Conservation (phyloP, 2,329 filamentous ascomycete species). For the Clarireedia monteithiana region DNA sequence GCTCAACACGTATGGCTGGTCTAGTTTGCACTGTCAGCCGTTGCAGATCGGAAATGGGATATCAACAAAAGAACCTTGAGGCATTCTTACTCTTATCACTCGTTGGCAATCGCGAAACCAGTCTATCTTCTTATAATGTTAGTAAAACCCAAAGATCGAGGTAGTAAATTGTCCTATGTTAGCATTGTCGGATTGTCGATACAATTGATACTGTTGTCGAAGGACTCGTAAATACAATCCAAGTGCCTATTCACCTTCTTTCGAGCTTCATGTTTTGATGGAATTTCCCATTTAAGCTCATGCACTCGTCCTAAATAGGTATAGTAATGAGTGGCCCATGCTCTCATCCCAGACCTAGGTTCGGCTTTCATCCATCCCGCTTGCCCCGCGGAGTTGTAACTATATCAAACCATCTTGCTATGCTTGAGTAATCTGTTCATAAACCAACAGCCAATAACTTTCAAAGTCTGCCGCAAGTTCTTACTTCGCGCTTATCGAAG, state of each 20-base stretch:
- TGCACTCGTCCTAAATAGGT: neutral
- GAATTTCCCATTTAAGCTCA: neutral
- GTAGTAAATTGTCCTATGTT: conserved; percentile 10
- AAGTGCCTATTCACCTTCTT: conserved; percentile 2
- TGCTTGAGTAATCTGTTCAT: neutral
- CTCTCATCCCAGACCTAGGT: neutral
- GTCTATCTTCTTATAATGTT: conserved; percentile 10
- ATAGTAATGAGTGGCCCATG: neutral
- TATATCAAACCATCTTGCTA: neutral
- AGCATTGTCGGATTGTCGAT: conserved; percentile 17
- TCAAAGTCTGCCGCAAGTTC: neutral
- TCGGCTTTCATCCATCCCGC: neutral
- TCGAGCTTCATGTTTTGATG: conserved; percentile 12
- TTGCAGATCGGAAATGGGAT: neutral
- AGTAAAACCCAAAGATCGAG: conserved; percentile 17
- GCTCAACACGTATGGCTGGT: neutral
- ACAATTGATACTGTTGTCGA: conserved; percentile 4
- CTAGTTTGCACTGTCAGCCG: neutral
- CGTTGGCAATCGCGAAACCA: neutral
- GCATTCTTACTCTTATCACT: neutral
- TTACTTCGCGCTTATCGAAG: neutral
- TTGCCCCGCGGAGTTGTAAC: neutral
- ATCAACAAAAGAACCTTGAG: neutral
- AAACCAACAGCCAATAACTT: neutral
- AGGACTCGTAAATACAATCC: neutral